Conservation (phyloP, 2,329 filamentous ascomycete species). For the Xylariomycetidae sp. region DNA sequence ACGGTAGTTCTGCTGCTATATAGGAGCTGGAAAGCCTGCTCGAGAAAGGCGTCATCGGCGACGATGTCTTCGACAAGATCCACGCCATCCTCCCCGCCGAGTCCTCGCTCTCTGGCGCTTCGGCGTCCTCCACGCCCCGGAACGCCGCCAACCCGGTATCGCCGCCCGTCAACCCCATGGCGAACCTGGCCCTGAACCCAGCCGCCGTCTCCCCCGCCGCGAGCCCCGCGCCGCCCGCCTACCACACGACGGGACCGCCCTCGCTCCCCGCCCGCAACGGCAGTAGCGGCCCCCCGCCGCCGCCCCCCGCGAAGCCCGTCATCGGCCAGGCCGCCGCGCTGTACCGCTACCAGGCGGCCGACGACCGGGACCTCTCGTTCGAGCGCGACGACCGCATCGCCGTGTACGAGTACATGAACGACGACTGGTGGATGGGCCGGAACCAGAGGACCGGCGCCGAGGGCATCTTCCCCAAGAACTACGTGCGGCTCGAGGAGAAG, state of each 20-base stretch:
- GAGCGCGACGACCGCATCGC: slow-evolving; percentile 75
- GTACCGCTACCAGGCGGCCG: slow-evolving; percentile 75
- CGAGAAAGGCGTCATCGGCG: slow-evolving; percentile 74
- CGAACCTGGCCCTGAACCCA: slow-evolving; percentile 35
- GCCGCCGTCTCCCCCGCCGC: slow-evolving; percentile 25
- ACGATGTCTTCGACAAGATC: slow-evolving; percentile 71
- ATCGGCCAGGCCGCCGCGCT: slow-evolving; percentile 74
- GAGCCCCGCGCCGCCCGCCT: slow-evolving; percentile 45
- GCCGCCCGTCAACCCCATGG: slow-evolving; percentile 32
- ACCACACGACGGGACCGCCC: slow-evolving; percentile 41
- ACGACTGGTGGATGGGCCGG: slow-evolving; percentile 92
- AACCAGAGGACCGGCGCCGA: slow-evolving; percentile 79
- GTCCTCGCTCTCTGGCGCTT: slow-evolving; percentile 50
- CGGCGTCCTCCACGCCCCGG: slow-evolving; percentile 33
- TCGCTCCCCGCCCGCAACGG: slow-evolving; percentile 28
- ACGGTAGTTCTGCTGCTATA: no score
- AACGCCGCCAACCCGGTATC: slow-evolving; percentile 10
- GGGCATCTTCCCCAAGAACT: slow-evolving; percentile 93
- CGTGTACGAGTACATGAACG: slow-evolving; percentile 90
- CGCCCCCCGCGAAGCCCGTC: slow-evolving; percentile 47
- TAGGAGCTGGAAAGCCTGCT: slow-evolving; percentile 89
- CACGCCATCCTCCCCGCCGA: slow-evolving; percentile 70
- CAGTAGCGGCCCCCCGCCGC: slow-evolving; percentile 34
- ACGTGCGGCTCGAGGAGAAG: slow-evolving; percentile 66
- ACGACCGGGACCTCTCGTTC: slow-evolving; percentile 77